Conservation (phyloP, 176 grass and related monocot species). For the Raddia guianensis region DNA sequence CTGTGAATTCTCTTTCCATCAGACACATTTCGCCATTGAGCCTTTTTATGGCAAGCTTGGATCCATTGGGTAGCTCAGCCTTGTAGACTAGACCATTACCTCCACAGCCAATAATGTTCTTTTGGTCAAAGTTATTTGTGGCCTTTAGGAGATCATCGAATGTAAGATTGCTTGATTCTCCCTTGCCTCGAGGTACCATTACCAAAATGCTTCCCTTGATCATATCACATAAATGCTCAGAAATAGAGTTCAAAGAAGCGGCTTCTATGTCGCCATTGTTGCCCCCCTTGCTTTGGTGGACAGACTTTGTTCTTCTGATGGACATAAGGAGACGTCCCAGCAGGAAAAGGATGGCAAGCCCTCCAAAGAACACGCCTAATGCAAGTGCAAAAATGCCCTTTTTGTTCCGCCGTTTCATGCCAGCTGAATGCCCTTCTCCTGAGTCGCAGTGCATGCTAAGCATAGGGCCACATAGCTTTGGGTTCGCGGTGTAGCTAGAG, state of each 20-base stretch:
- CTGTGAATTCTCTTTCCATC: slow-evolving; percentile 83
- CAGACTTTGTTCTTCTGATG: slow-evolving; percentile 42
- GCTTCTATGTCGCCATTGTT: slow-evolving; percentile 47
- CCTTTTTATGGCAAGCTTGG: slow-evolving; percentile 82
- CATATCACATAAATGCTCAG: slow-evolving; percentile 37
- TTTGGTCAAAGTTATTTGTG: slow-evolving; percentile 85
- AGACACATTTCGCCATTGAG: slow-evolving; percentile 78
- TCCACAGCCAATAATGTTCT: slow-evolving; percentile 85
- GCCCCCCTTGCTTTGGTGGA: slow-evolving; percentile 39
- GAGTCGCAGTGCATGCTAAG: slow-evolving; percentile 31
- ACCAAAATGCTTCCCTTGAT: slow-evolving; percentile 59
- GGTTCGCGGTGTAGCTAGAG: slow-evolving; percentile 70
- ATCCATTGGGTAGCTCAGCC: slow-evolving; percentile 62
- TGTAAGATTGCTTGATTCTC: slow-evolving; percentile 54
- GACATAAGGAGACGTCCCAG: slow-evolving; percentile 51
- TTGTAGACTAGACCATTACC: slow-evolving; percentile 86
- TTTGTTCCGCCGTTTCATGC: slow-evolving; percentile 33
- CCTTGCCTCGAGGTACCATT: slow-evolving; percentile 60
- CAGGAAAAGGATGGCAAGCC: slow-evolving; percentile 53
- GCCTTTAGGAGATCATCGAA: slow-evolving; percentile 74
- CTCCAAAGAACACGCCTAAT: slow-evolving; percentile 70
- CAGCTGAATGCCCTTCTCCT: slow-evolving; percentile 1
- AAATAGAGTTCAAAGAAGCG: slow-evolving; percentile 58
- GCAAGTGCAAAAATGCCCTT: slow-evolving; percentile 52
- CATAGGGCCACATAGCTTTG: slow-evolving; percentile 60